A percentile compares a stretch with the other conserved stretches of the same genome.
phyloP scores from a whole-genome alignment of 2,329 filamentous ascomycete genomes.

The Zymoseptoria passerinii region DNA sequence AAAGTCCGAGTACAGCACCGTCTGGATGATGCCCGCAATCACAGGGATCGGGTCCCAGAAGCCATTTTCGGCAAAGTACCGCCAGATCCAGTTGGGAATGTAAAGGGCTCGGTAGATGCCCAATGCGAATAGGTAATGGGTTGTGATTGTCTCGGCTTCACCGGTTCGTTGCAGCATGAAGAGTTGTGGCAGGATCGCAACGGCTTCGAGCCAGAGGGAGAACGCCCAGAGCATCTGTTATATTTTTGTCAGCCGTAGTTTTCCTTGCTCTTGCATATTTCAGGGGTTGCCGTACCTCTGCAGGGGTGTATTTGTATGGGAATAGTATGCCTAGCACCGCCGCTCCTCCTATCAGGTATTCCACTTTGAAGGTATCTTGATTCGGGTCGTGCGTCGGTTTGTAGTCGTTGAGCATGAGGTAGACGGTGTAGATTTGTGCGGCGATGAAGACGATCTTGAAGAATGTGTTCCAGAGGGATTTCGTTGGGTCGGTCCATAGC shows the following conservation, averaged over 20 bases:
- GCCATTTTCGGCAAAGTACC: constrained; percentile 65
- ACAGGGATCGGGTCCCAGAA: constrained; percentile 76
- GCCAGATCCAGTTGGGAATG: constrained; percentile 97
- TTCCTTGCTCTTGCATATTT: constrained; percentile 1
- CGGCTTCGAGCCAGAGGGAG: constrained; percentile 94
- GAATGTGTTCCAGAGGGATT: constrained; percentile 71
- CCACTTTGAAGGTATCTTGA: constrained; percentile 92
- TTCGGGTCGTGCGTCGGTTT: constrained; percentile 96
- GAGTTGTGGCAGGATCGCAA: constrained; percentile 92
- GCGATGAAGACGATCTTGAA: constrained; percentile 95
- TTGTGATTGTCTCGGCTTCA: constrained; percentile 98
- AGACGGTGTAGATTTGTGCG: constrained; percentile 87
- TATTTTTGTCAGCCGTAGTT: constrained; percentile 2
- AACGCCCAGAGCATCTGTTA: constrained; percentile 86
- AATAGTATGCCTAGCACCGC: constrained; percentile 71
- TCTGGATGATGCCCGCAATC: constrained; percentile 83
- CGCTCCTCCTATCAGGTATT: constrained; percentile 81
- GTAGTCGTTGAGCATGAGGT: constrained; percentile 96
- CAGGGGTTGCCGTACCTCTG: constrained; percentile 44
- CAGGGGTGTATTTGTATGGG: constrained; percentile 72
- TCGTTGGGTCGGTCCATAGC: constrained; percentile 63
- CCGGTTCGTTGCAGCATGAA: constrained; percentile 98
- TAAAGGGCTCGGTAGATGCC: constrained; percentile 88
- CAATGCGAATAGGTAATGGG: constrained; percentile 91
- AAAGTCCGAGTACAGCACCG: constrained; percentile 94